Conservation (phyloP, 2,329 filamentous ascomycete species). For the Colletotrichum sp. region DNA sequence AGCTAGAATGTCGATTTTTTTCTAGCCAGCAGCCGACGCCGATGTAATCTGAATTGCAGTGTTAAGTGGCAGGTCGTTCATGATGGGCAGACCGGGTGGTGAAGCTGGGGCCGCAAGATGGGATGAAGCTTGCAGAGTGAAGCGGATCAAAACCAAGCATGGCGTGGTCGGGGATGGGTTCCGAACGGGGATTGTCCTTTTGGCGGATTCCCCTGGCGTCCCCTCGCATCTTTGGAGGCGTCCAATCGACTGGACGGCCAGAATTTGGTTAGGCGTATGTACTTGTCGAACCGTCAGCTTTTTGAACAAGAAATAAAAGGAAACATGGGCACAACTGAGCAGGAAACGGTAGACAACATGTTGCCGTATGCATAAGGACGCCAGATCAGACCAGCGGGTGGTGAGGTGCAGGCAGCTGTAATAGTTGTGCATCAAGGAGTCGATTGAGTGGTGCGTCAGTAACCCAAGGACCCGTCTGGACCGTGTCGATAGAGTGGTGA, state of each 20-base stretch:
- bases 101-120: conserved; percentile 15
- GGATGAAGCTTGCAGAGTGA: conserved; percentile 16
- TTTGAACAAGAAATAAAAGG: not conserved
- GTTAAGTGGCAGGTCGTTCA: not conserved
- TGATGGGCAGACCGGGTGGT: not conserved
- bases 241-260: not conserved
- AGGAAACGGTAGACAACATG: not conserved
- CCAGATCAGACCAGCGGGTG: not conserved
- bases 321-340: not conserved
- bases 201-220: conserved; percentile 3
- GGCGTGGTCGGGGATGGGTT: conserved; percentile 12
- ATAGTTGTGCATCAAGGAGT: not conserved
- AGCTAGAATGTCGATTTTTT: not conserved
- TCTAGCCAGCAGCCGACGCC: not conserved
- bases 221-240: conserved; percentile 7
- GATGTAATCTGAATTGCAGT: not conserved
- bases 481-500: not conserved
- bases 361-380: not conserved
- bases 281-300: not conserved
- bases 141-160: conserved; percentile 11
- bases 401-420: not conserved
- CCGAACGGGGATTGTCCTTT: conserved; percentile 17
- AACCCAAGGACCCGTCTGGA: not conserved
- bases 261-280: not conserved
- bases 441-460: not conserved